These are phyloP conservation scores for Lomentospora prolificans DNA, from an alignment of 2,329 filamentous ascomycete species.

Conservation along the genomic window DNA sequence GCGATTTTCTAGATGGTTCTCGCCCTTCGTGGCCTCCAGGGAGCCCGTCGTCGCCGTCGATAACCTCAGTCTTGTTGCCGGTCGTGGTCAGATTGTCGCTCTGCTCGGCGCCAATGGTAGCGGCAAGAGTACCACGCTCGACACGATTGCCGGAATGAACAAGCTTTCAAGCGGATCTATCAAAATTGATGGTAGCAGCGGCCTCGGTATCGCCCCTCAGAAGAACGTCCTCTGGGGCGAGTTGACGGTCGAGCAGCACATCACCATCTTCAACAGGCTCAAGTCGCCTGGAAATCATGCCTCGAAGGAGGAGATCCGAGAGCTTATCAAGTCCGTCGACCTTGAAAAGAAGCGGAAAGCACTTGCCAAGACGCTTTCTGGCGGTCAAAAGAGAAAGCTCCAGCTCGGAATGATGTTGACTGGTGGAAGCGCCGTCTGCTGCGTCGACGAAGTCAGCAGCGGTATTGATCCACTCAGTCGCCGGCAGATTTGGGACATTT, in stretches of 20 bases:
- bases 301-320: slow-evolving; percentile 45
- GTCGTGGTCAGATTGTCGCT: slow-evolving; percentile 74
- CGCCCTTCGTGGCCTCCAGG: slow-evolving; percentile 34
- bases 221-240: slow-evolving; percentile 93
- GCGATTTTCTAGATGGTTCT: slow-evolving; percentile 45
- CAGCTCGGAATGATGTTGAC: slow-evolving; percentile 95
- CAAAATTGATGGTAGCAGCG: slow-evolving; percentile 65
- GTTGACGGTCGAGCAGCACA: slow-evolving; percentile 76
- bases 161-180: slow-evolving; percentile 69
- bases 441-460: slow-evolving; percentile 83
- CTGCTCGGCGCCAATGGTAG: slow-evolving; percentile 82
- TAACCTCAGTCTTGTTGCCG: slow-evolving; percentile 58
- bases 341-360: slow-evolving; percentile 65
- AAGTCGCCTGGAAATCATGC: slow-evolving; percentile 55
- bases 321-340: slow-evolving; percentile 63
- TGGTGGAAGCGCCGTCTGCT: slow-evolving; percentile 78
- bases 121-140: slow-evolving; percentile 82
- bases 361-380: slow-evolving; percentile 67
- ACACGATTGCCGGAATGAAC: slow-evolving; percentile 76
- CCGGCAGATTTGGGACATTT: slow-evolving; percentile 88
- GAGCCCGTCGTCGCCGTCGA: slow-evolving; percentile 72
- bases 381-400: slow-evolving; percentile 85
- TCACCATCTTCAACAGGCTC: slow-evolving; percentile 71
- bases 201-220: slow-evolving; percentile 80
- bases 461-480: slow-evolving; percentile 80